Percentiles rank a stretch among this genome's conserved stretches.
phyloP scores from a whole-genome alignment of 768 basidiomycete genomes.

The Pseudohyphozyma bogoriensis region DNA sequence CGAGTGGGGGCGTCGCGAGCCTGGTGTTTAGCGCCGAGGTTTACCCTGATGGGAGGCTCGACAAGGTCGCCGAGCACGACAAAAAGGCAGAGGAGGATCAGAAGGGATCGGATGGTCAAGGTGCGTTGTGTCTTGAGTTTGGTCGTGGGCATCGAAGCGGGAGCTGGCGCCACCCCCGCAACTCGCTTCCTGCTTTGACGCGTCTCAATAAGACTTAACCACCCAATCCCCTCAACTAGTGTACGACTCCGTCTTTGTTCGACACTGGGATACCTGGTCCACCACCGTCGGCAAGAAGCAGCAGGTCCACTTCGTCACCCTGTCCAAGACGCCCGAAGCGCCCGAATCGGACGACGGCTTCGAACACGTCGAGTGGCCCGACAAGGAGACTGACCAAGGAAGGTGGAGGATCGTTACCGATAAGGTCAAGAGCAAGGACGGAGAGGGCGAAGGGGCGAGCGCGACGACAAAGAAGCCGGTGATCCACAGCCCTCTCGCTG shows the following conservation, averaged over 20 bases:
- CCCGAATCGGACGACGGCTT: conserved; percentile 15
- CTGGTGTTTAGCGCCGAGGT: conserved; percentile 82
- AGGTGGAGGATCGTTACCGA: neutral
- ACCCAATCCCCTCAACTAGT: conserved; percentile 39
- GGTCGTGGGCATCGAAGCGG: too few relatives aligned
- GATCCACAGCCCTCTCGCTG: conserved; percentile 8
- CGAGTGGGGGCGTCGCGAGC: conserved; percentile 41
- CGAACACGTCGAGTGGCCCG: conserved; percentile 17
- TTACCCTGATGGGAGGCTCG: conserved; percentile 62
- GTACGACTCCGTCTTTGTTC: conserved; percentile 56
- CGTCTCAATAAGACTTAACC: too few relatives aligned
- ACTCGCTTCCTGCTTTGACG: too few relatives aligned
- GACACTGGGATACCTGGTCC: conserved; percentile 72
- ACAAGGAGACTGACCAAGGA: neutral
- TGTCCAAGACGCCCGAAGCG: conserved; percentile 42
- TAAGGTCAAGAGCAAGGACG: too few relatives aligned
- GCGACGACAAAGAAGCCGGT: neutral
- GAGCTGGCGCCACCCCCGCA: too few relatives aligned
- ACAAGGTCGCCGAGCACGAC: conserved; percentile 59
- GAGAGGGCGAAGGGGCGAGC: neutral
- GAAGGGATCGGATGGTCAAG: conserved; percentile 47
- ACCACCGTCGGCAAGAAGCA: conserved; percentile 46
- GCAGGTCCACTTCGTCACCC: conserved; percentile 61
- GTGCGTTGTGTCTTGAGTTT: neutral
- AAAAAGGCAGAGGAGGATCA: conserved; percentile 51